Base-by-base conservation (phyloP, 768 basidiomycete species). In the Tulasnella sp. region DNA sequence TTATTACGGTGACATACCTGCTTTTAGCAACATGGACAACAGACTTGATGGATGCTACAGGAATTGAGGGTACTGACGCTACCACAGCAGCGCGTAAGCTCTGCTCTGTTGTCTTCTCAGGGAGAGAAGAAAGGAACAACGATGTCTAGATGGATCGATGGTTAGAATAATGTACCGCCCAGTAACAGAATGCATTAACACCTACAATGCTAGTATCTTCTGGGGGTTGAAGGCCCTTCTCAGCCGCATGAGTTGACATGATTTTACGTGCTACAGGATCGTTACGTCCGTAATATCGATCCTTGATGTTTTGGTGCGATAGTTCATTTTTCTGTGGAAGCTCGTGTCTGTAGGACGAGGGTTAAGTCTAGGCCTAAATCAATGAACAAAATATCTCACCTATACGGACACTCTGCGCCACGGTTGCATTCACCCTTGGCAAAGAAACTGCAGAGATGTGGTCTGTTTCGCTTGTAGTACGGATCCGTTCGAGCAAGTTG, bases 221-320 rank as follows among this genome's bases (percentile, higher is more conserved):
- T 53, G 95, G 95, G 13, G 90, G 81, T 48, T 83, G 79, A 47
- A 99, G 69, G 0, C 92, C 93, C 60, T 84, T 79, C 20, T 62
- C 70, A 37, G 83, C 82, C 0, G 93, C 91, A 64, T 87, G 77
- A n/a, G 67, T 72, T 2, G 74, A 64, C 64, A 99, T 62, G 37
- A 98, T 91, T 67, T 90, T 95, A 55, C 76, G 77, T 8, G 95
- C 95, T 3, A 99, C 93, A 10, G 93, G 90, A 62, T 98, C 95
- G 56, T 86, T 87, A 24, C 71, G 70, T 5, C 95, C 95, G 65
- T 98, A 81, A 65, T 89, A 98, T 45, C 95, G 74, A 67, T 98
- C 93, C 59, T 85, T 81, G 45, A 98, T 81, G 61, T 89, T 96
- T 66, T 99, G 93, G 59, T 90, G 83, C 10, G 86, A 75, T 39